Evolutionary conservation across 1,284 basidiomycete species (phyloP).

Genomic region (Bondarzewia mesenterica): DNA sequence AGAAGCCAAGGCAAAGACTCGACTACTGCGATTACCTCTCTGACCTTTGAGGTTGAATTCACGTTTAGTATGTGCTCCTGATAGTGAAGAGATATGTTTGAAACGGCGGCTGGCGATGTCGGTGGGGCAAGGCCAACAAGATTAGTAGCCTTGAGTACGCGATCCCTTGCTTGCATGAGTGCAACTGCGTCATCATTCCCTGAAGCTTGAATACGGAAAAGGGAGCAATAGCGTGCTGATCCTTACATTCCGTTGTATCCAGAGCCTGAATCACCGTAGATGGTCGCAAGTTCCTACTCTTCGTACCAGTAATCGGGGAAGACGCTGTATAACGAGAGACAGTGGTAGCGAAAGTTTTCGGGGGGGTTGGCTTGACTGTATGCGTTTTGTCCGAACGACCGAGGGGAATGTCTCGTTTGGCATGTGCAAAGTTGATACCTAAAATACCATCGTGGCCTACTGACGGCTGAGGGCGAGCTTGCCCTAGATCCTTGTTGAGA

Average conservation of each 20-base stretch:
- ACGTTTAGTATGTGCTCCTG: too few species aligned
- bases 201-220: neutral
- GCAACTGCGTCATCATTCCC: neutral
- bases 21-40: too few species aligned
- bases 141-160: neutral
- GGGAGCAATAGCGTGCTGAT: neutral
- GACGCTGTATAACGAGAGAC: neutral
- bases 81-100: too few species aligned
- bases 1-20: too few species aligned
- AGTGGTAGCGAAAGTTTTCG: neutral
- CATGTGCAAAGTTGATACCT: slow-evolving; percentile 2
- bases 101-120: too few species aligned
- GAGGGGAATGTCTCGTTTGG: slow-evolving; percentile 3
- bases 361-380: neutral
- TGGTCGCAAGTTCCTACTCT: neutral
- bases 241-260: neutral
- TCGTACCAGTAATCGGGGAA: neutral
- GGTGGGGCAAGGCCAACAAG: neutral
- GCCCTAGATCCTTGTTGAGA: slow-evolving; percentile 29
- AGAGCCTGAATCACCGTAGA: neutral
- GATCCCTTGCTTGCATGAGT: neutral
- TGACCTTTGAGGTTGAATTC: too few species aligned
- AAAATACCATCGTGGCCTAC: neutral
- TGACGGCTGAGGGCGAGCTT: neutral
- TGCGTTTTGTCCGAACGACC: neutral